Evolutionary conservation across 2,329 filamentous ascomycete genomes (phyloP), one percentile per base, ranked within the genome.

Genomic region (Hypoxylon rubiginosum): DNA sequence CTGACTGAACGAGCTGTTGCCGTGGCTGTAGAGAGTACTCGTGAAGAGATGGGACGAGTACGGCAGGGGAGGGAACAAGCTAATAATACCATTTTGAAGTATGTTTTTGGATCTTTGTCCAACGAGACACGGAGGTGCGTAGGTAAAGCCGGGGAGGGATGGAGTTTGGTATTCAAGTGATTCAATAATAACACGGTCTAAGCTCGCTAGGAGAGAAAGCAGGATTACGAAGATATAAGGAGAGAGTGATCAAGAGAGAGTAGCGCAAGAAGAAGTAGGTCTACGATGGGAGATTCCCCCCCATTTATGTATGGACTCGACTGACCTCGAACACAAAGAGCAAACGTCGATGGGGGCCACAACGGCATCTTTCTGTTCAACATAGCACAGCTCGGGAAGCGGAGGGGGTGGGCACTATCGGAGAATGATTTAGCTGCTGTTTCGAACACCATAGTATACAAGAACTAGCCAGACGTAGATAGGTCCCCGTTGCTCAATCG

Each of bases 51-150:
- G 64, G 72, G 72, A 74, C 71, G 74, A 73, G 63, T 65, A 67
- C 68, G 72, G 59, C 69, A 82, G 78, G 87, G 85, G 64, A 86
- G 82, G 76, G 86, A 81, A 76, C 86, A 87, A 79, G 87, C 86
- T 78, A 86, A 78, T 85, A 91, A 88, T 91, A 78, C 76, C 76
- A 78, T 78, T 76, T 76, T 78, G 72, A 74, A 66, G 32, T 50
- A 57, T 65, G 26, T 58, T 46, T 51, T 39, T 50, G 43, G 50
- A 52, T 52, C 21, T 68, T 49, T 56, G 46, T 50, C 58, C 41
- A 59, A 63, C 34, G 17, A 41, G 46, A 52, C 43, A 49, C 36
- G 43, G 48, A 19, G 52, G 51, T 64, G 46, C 34, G 19, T 54
- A 58, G 26, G 34, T 19, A 21, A 48, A 49, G 36, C 64, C 48